These are phyloP conservation scores for Termitomyces sp. DNA, from an alignment of 768 basidiomycete genomes.

Conservation along the genomic window DNA sequence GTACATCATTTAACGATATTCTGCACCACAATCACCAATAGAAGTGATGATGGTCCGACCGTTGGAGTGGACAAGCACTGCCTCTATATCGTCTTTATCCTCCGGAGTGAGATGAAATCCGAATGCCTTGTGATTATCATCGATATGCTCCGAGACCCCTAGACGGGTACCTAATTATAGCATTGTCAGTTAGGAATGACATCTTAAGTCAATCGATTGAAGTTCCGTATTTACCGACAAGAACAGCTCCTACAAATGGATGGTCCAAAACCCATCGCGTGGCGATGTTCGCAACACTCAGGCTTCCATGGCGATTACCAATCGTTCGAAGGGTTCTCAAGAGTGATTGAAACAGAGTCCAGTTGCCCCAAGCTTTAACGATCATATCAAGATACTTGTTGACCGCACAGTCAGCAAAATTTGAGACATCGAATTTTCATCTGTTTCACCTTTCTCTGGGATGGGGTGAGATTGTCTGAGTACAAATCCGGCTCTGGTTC, in stretches of 20 bases:
- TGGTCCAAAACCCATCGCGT: conserved; percentile 84
- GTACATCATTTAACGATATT: conserved; percentile 53
- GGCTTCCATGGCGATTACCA: conserved; percentile 59
- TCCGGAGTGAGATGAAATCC: conserved; percentile 48
- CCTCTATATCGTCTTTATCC: conserved; percentile 61
- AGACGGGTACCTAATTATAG: conserved; percentile 55
- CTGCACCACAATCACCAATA: conserved; percentile 82
- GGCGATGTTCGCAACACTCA: conserved; percentile 74
- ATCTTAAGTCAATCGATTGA: background rate
- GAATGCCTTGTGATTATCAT: conserved; percentile 64
- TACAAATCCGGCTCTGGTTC: conserved; percentile 69
- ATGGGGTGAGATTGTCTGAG: conserved; percentile 63
- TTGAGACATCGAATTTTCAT: background rate
- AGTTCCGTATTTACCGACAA: conserved; percentile 51
- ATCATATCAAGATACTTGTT: conserved; percentile 81
- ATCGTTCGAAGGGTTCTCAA: conserved; percentile 54
- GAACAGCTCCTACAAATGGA: conserved; percentile 68
- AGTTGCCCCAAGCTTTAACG: conserved; percentile 70
- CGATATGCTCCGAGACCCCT: conserved; percentile 68
- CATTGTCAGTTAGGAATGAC: background rate
- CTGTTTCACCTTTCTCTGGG: conserved; percentile 65
- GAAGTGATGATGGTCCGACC: conserved; percentile 55
- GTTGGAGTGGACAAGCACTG: conserved; percentile 56
- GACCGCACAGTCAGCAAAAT: conserved; percentile 4
- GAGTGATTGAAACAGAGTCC: conserved; percentile 70